Evolutionary conservation across 768 basidiomycete genomes (phyloP).

Genomic region (Hydnomerulius pinastri): DNA sequence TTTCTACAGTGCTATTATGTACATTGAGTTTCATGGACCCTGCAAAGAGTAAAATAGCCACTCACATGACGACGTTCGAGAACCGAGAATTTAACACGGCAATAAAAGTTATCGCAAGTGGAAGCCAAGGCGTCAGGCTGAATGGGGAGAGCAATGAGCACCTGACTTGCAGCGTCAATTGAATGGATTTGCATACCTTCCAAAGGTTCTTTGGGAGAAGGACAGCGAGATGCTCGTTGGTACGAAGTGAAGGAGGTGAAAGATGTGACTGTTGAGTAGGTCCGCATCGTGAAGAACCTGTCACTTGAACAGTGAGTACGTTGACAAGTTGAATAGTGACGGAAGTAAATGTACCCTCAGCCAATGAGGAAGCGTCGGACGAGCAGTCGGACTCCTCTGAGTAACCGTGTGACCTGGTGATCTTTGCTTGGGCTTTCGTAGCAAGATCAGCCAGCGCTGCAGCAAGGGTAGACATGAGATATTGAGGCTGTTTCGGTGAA

Average conservation of each 20-base stretch:
- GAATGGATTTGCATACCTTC: slow-evolving; percentile 53
- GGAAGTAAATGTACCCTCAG: slow-evolving; percentile 16
- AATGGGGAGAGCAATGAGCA: slow-evolving; percentile 18
- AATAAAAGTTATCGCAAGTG: slow-evolving; percentile 74
- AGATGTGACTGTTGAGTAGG: slow-evolving; percentile 18
- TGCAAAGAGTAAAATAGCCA: slow-evolving; percentile 13
- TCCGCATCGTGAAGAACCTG: slow-evolving; percentile 26
- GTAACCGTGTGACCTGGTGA: slow-evolving; percentile 8
- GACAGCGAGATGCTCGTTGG: slow-evolving; percentile 78
- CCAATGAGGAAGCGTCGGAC: slow-evolving; percentile 18
- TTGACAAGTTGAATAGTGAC: not conserved
- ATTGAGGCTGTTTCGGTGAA: slow-evolving; percentile 17
- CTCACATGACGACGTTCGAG: slow-evolving; percentile 76
- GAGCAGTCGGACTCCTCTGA: slow-evolving; percentile 10
- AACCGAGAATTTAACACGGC: slow-evolving; percentile 62
- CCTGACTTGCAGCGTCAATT: not conserved
- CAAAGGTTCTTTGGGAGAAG: slow-evolving; percentile 68
- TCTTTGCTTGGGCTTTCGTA: slow-evolving; percentile 22
- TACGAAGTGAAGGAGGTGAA: slow-evolving; percentile 22
- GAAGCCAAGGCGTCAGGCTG: slow-evolving; percentile 64
- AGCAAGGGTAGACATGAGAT: slow-evolving; percentile 30
- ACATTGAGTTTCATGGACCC: slow-evolving; percentile 18
- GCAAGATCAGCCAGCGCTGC: slow-evolving; percentile 29
- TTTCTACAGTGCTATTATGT: slow-evolving; percentile 73
- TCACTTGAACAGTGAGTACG: not conserved